These are phyloP conservation scores for Beauveria varroae DNA, from an alignment of 2,329 filamentous ascomycete genomes.

Conservation along the genomic window DNA sequence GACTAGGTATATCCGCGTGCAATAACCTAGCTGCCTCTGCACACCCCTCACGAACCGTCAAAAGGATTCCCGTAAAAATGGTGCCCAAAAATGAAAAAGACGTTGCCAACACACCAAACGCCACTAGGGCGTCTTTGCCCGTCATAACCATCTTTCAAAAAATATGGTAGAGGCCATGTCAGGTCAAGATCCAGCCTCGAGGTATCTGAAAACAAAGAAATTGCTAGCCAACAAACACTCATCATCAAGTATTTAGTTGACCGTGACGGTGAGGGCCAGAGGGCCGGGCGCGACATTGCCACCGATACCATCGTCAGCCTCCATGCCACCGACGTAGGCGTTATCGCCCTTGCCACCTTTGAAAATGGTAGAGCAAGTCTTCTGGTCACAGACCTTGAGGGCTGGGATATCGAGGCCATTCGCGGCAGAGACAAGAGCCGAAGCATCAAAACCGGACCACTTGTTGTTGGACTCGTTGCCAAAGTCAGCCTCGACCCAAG, in stretches of 20 bases:
- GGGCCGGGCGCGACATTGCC: slow-evolving; percentile 29
- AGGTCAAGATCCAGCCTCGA: slow-evolving; percentile 9
- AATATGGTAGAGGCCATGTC: neutral
- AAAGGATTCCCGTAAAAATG: neutral
- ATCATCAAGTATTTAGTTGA: slow-evolving; percentile 19
- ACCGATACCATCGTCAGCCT: slow-evolving; percentile 31
- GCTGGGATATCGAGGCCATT: slow-evolving; percentile 24
- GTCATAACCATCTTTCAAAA: neutral
- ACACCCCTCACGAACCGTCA: slow-evolving; percentile 6
- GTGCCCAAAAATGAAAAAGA: slow-evolving; percentile 1
- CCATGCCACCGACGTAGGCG: slow-evolving; percentile 31
- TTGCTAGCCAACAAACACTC: neutral
- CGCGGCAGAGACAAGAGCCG: slow-evolving; percentile 36
- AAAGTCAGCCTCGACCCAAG: slow-evolving; percentile 46
- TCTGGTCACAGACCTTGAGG: slow-evolving; percentile 30
- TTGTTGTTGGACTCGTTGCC: slow-evolving; percentile 36
- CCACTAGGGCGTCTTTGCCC: slow-evolving; percentile 11
- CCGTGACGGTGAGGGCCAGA: slow-evolving; percentile 22
- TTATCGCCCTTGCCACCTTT: slow-evolving; percentile 27
- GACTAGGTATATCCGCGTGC: neutral
- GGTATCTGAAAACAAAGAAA: slow-evolving; percentile 6
- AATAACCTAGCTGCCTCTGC: neutral
- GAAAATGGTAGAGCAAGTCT: slow-evolving; percentile 34
- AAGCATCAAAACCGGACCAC: slow-evolving; percentile 45
- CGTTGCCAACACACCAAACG: slow-evolving; percentile 10